Base-by-base conservation (phyloP, 805 yeast genomes). In the Huiozyma sinensis region DNA sequence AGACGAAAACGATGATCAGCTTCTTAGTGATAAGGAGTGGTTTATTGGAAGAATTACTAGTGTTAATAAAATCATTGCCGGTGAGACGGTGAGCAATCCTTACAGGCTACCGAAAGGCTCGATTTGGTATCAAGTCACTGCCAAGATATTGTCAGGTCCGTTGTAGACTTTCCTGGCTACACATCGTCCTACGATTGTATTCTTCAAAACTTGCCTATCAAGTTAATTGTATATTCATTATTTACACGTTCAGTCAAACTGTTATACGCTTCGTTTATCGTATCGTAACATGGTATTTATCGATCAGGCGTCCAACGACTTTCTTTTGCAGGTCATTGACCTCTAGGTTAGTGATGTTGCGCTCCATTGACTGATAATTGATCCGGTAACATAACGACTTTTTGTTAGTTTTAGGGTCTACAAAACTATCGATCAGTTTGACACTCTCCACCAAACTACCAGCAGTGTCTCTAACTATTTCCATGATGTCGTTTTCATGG, bases 401-500 rank as follows among this genome's bases (percentile, higher is more conserved):
- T 52, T 72, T 75, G 2, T 81, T 80, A 0, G 88, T 81, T 57
- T 86, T 86, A 34, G 95, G 95, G 62, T 90, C 95, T 10, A 68
- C 70, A 56, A 90, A 92, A 57, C 83, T 83, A 60, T 92, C 98
- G 31, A 86, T 70, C 39, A 83, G 64, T 39, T 71, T 68, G 2
- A 92, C 97, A 53, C 79, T 84, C 63, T 90, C 97, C 0, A 89
- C 94, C 46, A 88, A 67, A 63, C 87, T 95, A 4, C 92, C 94
- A 7, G 92, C 95, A 37, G 73, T 72, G 44, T 75, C 74, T 58
- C 98, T 78, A 17, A 92, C 92, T 42, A 84, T 71, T 62, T 92
- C 98, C 95, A 87, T 90, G 29, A 92, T 71, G 60, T 92, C 98
- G 60, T 92, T 92, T 50, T 79, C 83, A 56, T 90, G 97, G 34